Conservation (phyloP, 1,284 basidiomycete genomes). For the Papiliotrema terrestris region DNA sequence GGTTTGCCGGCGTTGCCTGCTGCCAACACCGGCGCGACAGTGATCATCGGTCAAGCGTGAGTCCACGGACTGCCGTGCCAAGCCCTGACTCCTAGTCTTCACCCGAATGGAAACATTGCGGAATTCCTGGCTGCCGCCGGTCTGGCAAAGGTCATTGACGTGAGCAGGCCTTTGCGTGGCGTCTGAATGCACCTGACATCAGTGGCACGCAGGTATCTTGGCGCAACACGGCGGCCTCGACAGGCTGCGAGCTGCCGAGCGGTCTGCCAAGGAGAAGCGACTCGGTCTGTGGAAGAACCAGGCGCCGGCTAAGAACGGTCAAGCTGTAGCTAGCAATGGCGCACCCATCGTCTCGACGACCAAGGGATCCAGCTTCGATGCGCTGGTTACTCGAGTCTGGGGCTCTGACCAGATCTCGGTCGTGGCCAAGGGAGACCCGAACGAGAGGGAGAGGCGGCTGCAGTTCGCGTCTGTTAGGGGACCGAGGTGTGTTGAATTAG, state of each 20-base stretch:
- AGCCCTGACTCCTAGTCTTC: conserved; percentile 54
- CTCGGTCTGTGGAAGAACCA: conserved; percentile 71
- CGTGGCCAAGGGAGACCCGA: conserved; percentile 60
- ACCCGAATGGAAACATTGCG: conserved; percentile 92
- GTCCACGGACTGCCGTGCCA: conserved; percentile 6
- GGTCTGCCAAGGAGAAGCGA: conserved; percentile 75
- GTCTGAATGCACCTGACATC: conserved; percentile 2
- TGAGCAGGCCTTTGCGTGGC: conserved; percentile 18
- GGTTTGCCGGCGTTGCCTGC: conserved; percentile 35
- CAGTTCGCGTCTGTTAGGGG: conserved; percentile 87
- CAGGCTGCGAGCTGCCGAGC: conserved; percentile 78
- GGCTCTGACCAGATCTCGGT: conserved; percentile 86
- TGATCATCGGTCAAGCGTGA: conserved; percentile 81
- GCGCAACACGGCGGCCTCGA: conserved; percentile 76
- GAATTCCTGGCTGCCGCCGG: conserved; percentile 81
- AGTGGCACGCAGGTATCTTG: conserved; percentile 95
- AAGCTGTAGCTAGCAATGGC: conserved; percentile 14
- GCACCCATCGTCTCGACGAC: conserved; percentile 49
- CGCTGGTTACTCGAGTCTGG: conserved; percentile 82
- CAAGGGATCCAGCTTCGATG: conserved; percentile 65
- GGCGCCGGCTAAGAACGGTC: conserved; percentile 40
- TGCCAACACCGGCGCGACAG: conserved; percentile 56
- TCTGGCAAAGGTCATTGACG: conserved; percentile 84
- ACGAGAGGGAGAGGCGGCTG: conserved; percentile 72
- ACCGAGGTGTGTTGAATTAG: conserved; percentile 60